Conservation (phyloP, 495 filamentous ascomycete genomes). For the Aspergillus wentii region DNA sequence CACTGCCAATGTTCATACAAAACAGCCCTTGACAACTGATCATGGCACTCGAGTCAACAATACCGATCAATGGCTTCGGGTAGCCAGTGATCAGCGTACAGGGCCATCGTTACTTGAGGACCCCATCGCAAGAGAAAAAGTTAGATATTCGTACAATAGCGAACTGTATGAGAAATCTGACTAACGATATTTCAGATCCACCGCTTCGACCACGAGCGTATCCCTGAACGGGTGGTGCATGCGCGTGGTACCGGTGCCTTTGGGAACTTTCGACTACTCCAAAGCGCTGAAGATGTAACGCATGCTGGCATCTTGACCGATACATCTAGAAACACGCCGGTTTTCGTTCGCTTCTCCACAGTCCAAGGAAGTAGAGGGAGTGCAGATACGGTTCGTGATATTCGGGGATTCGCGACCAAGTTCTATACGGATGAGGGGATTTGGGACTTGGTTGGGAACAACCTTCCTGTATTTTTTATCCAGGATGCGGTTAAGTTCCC, state of each 20-base stretch:
- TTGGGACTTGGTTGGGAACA: conserved; percentile 62
- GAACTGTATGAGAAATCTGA: neutral
- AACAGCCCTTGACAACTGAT: conserved; percentile 47
- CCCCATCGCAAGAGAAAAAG: conserved; percentile 62
- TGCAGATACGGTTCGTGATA: conserved; percentile 66
- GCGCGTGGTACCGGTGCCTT: conserved; percentile 73
- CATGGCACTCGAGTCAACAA: conserved; percentile 67
- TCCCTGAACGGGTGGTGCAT: conserved; percentile 75
- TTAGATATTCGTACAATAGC: neutral
- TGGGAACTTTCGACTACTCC: conserved; percentile 62
- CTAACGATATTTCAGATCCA: conserved; percentile 47
- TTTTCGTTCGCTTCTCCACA: conserved; percentile 69
- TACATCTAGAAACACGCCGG: conserved; percentile 63
- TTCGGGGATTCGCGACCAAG: conserved; percentile 67
- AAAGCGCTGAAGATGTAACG: conserved; percentile 60
- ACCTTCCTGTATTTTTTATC: conserved; percentile 63
- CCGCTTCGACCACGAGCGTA: conserved; percentile 71
- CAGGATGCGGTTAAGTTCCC: conserved; percentile 63
- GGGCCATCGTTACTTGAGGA: conserved; percentile 70
- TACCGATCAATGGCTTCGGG: conserved; percentile 72
- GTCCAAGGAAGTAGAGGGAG: conserved; percentile 63
- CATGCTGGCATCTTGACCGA: conserved; percentile 66
- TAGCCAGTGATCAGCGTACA: conserved; percentile 49
- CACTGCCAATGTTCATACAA: conserved; percentile 5
- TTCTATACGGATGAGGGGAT: conserved; percentile 38